Percentiles rank a stretch among this genome's conserved stretches.
Conservation (phyloP, 805 yeast genomes). For the Yamadazyma kitorensis region DNA sequence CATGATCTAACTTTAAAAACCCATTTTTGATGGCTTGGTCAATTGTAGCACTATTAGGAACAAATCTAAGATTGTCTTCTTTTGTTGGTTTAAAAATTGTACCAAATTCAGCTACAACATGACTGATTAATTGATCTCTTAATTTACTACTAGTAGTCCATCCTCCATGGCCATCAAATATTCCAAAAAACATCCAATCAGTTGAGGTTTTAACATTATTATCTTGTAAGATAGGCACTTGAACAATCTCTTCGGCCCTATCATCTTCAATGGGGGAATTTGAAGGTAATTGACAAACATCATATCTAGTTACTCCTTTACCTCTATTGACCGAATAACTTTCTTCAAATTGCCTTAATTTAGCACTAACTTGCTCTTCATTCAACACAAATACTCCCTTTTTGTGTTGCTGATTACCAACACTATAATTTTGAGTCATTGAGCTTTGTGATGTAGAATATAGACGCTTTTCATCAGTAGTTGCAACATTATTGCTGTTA, state of each 20-base stretch:
- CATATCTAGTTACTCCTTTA: conserved; percentile 85
- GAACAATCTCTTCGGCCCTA: conserved; percentile 76
- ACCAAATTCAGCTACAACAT: conserved; percentile 75
- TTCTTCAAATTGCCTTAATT: conserved; percentile 73
- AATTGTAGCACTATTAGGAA: conserved; percentile 66
- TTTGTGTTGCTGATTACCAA: conserved; percentile 46
- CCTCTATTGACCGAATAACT: conserved; percentile 78
- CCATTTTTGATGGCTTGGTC: conserved; percentile 82
- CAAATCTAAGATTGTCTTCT: conserved; percentile 51
- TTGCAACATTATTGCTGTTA: conserved; percentile 5
- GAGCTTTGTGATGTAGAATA: conserved; percentile 46
- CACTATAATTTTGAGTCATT: conserved; percentile 37
- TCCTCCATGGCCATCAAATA: conserved; percentile 97
- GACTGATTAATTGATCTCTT: conserved; percentile 71
- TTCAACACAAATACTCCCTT: conserved; percentile 55
- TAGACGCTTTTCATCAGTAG: conserved; percentile 19
- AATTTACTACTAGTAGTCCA: conserved; percentile 89
- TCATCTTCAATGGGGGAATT: conserved; percentile 96
- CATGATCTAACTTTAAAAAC: conserved; percentile 79
- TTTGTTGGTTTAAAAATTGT: conserved; percentile 53
- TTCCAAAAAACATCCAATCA: conserved; percentile 94
- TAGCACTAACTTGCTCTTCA: conserved; percentile 69
- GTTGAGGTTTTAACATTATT: conserved; percentile 48
- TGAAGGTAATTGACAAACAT: conserved; percentile 83
- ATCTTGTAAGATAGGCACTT: conserved; percentile 65